phyloP scores from a whole-genome alignment of 2,329 filamentous ascomycete species.

The Pseudodiploospora longispora region DNA sequence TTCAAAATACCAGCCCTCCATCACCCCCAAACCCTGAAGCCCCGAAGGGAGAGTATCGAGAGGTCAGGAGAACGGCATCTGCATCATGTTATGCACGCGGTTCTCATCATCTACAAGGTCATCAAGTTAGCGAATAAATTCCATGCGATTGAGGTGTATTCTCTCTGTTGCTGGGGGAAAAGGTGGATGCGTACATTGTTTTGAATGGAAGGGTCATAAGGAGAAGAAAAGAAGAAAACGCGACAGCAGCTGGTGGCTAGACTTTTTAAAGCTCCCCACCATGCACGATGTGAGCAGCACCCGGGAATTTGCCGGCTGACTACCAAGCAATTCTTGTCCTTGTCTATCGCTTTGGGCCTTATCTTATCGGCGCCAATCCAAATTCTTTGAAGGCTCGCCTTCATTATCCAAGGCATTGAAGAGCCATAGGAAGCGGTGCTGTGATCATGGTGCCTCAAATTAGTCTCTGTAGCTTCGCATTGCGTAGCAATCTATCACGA shows the following conservation, averaged over 20 bases:
- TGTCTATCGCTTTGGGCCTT: background rate
- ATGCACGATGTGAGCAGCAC: slow-evolving; percentile 11
- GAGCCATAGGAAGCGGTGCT: background rate
- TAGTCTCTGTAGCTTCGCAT: slow-evolving; percentile 13
- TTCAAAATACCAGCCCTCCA: slow-evolving; percentile 69
- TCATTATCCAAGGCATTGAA: background rate
- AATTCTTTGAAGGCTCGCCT: background rate
- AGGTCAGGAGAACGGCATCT: slow-evolving; percentile 56
- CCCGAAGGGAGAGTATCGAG: slow-evolving; percentile 76
- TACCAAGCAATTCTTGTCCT: background rate
- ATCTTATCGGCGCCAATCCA: slow-evolving; percentile 8
- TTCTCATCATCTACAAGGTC: slow-evolving; percentile 89
- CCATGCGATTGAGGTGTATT: background rate
- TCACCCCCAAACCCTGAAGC: slow-evolving; percentile 77
- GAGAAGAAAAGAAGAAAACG: slow-evolving; percentile 45
- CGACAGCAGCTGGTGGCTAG: slow-evolving; percentile 18
- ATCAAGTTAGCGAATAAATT: slow-evolving; percentile 20
- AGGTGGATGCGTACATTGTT: slow-evolving; percentile 63
- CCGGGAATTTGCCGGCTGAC: slow-evolving; percentile 21
- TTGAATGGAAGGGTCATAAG: slow-evolving; percentile 99
- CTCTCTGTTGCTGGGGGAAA: slow-evolving; percentile 10
- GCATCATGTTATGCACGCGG: slow-evolving; percentile 90
- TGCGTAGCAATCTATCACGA: slow-evolving; percentile 11
- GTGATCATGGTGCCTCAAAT: slow-evolving; percentile 17
- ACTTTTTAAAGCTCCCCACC: slow-evolving; percentile 28